Evolutionary conservation across 2,329 filamentous ascomycete genomes (phyloP), one percentile per base, ranked within the genome.

Genomic region (Penicillium griseofulvum): DNA sequence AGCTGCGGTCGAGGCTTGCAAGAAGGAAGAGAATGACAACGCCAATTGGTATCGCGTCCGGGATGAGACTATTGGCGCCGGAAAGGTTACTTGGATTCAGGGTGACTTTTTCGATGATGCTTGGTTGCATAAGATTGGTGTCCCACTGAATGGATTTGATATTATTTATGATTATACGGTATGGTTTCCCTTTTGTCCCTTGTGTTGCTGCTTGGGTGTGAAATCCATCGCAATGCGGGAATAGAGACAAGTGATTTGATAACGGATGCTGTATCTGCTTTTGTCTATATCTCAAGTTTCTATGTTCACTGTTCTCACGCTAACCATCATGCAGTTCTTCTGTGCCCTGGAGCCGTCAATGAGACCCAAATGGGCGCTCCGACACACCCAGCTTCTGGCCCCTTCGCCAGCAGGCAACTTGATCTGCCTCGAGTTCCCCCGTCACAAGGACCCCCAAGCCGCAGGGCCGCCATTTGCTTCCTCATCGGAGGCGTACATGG

Each of bases 351-450:
- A 80, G 11, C 82, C 78, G 0, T 70, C 73, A 0, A 69, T 85
- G 54, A 78, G 84, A n/a, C 79, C 83, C 0, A 65, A 72, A 24
- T 87, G 85, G 84, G 80, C 84, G 3, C 71, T 76, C 16, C 78
- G 83, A 19, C 81, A 83, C 68, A 76, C 76, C 5, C 72, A 81
- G 52, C 74, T 87, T 8, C 77, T 87, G 11, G 73, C 79, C 14
- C 72, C 78, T 14, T 71, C 73, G 1, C 71, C 70, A 3, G 58
- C 57, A 2, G 83, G 83, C 6, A 74, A 76, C 46, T 74, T 87
- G 51, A 77, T 87, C 46, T 87, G 84, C 73, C 81, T 96, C 58
- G 90, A 96, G 70, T 95, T 88, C 70, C 91, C 91, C 10, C 85
- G 87, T 1, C 81, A 83, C 58, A 94, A 92, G 70, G 80, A 84